A percentile compares a stretch with the other conserved stretches of the same genome.
These are phyloP conservation scores for Ustilago bromivora DNA, from an alignment of 1,284 basidiomycete species.

Conservation along the genomic window DNA sequence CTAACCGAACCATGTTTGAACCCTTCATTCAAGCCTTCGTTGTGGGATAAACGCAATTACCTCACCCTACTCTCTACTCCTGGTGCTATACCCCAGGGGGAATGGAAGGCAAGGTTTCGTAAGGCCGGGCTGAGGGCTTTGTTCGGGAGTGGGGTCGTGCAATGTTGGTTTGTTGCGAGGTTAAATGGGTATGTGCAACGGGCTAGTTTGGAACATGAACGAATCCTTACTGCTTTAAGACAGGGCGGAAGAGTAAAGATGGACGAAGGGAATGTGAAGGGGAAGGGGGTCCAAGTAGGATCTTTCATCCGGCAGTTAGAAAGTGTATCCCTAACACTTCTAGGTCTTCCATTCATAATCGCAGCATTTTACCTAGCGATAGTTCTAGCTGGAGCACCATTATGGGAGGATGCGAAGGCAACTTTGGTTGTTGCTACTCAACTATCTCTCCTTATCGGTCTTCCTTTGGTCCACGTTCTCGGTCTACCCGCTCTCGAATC, in stretches of 20 bases:
- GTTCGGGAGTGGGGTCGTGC: slow-evolving; percentile 31
- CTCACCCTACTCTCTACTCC: neutral
- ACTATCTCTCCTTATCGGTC: slow-evolving; percentile 13
- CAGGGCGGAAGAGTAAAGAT: too few relatives aligned
- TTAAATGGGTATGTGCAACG: slow-evolving; percentile 20
- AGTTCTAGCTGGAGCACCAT: slow-evolving; percentile 12
- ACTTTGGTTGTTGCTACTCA: slow-evolving; percentile 14
- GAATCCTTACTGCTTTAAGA: neutral
- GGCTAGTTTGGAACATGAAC: neutral
- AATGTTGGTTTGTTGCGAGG: slow-evolving; percentile 36
- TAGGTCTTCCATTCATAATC: slow-evolving; percentile 13
- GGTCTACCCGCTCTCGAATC: slow-evolving; percentile 12
- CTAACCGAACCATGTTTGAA: slow-evolving; percentile 45
- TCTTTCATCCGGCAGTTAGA: slow-evolving; percentile 34
- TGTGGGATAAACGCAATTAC: slow-evolving; percentile 25
- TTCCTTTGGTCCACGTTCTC: slow-evolving; percentile 20
- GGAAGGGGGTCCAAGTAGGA: slow-evolving; percentile 1
- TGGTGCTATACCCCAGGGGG: neutral
- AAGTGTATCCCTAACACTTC: slow-evolving; percentile 9
- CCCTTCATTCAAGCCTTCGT: neutral
- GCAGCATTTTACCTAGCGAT: neutral
- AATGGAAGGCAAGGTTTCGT: slow-evolving; percentile 22
- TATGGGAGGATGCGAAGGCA: neutral
- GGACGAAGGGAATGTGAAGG: neutral
- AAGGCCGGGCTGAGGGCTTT: slow-evolving; percentile 9